phyloP scores from a whole-genome alignment of 768 basidiomycete species.

The Podaxis mareebaensis region DNA sequence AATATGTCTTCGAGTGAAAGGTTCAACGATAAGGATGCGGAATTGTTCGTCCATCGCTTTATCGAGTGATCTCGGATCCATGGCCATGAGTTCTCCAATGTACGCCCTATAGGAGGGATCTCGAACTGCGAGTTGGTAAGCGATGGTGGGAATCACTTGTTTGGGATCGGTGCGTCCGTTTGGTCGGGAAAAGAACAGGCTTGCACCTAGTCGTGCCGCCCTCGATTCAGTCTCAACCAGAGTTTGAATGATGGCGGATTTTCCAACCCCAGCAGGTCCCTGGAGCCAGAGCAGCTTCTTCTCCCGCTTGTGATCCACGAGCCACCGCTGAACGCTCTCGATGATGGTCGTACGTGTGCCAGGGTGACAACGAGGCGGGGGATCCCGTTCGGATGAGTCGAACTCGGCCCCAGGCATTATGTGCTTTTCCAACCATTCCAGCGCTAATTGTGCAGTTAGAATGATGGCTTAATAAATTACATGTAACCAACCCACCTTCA shows the following conservation, averaged over 20 bases:
- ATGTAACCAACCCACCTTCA: too few species aligned
- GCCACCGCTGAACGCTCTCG: slow-evolving; percentile 16
- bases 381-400: slow-evolving; percentile 19
- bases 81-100: slow-evolving; percentile 13
- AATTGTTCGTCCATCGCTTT: slow-evolving; percentile 17
- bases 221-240: slow-evolving; percentile 22
- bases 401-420: slow-evolving; percentile 16
- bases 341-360: slow-evolving; percentile 20
- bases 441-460: background rate
- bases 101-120: slow-evolving; percentile 8
- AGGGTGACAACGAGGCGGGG: slow-evolving; percentile 21
- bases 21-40: slow-evolving; percentile 16
- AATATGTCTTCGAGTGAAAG: slow-evolving; percentile 4
- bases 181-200: slow-evolving; percentile 24
- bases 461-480: too few species aligned
- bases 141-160: slow-evolving; percentile 23
- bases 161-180: slow-evolving; percentile 1
- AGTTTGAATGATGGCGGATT: slow-evolving; percentile 30
- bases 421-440: slow-evolving; percentile 1
- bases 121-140: slow-evolving; percentile 22
- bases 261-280: slow-evolving; percentile 28
- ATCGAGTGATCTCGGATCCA: slow-evolving; percentile 9
- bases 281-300: slow-evolving; percentile 20
- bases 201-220: slow-evolving; percentile 15
- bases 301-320: background rate